phyloP scores from a whole-genome alignment of 169 alveolate genomes.

The Miamiensis avidus region DNA sequence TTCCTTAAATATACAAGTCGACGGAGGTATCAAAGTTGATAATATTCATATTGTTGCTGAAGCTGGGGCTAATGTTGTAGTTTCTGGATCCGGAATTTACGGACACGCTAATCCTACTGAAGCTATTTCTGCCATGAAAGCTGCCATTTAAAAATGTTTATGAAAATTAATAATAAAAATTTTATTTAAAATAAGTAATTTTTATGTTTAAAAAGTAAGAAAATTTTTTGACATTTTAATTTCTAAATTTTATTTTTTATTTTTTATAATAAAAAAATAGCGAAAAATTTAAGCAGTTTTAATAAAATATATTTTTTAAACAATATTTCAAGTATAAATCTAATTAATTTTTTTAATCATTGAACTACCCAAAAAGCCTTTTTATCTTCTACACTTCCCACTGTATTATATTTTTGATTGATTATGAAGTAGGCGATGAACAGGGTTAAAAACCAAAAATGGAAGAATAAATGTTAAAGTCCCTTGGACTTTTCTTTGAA shows the following conservation, averaged over 20 bases:
- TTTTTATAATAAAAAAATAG: no score
- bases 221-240: no score
- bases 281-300: no score
- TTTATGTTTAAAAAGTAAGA: no score
- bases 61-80: slow-evolving; percentile 90
- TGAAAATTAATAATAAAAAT: no score
- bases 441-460: not conserved
- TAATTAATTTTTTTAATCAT: no score
- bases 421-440: not conserved
- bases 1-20: slow-evolving; percentile 76
- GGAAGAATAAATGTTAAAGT: not conserved
- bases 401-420: no score
- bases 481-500: not conserved
- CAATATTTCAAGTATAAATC: no score
- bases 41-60: slow-evolving; percentile 74
- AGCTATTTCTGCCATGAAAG: slow-evolving; percentile 46
- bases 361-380: not conserved
- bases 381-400: not conserved
- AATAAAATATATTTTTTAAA: no score
- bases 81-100: slow-evolving; percentile 81
- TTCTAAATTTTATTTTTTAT: no score
- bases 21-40: slow-evolving; percentile 86
- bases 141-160: slow-evolving; percentile 17
- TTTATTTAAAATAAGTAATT: no score
- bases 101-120: slow-evolving; percentile 38